Evolutionary conservation across 208 protist species (phyloP), one percentile per base, ranked within the genome.

Genomic region (Trypanosoma vivax): DNA sequence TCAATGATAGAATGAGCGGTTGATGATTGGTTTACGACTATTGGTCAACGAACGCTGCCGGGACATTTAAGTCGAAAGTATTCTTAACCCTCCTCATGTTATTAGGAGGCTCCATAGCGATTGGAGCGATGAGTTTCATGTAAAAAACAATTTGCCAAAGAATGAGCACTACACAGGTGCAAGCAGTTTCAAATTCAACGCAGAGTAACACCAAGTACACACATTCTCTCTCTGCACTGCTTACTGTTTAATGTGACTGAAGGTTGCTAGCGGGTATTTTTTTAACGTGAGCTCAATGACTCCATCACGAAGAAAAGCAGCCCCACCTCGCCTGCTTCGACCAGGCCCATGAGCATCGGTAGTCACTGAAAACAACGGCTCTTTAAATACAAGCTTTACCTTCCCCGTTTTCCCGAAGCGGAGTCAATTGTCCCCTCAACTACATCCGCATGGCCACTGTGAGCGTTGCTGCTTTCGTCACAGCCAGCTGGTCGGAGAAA

Each of bases 391-490:
- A 1, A 88, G 63, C 55, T 83, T 82, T 30, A 86, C 83, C 49
- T 88, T 91, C 4, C 83, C 83, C 0, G 70, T 87, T 49, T 91
- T 78, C n/a, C 83, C 83, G 65, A 91, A 91, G 74, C 60, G 19
- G 73, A 83, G 64, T 91, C 79, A 45, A 91, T 73, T 21, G 69
- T 21, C 18, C 83, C 83, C 18, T 50, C 58, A 18, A 42, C 45
- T 10, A 56, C 18, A 2, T 42, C 50, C 2, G 2, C n/a, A 5
- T 7, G 10, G n/a, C 52, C 42, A 19, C 48, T 50, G 2, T 28
- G 2, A 41, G 34, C 9, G 16, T 24, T 28, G 0, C 21, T 6
- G 5, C 35, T 16, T 27, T 45, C 58, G 13, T 45, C 47, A 2
- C 29, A 41, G 24, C 16, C 24, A 28, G 28, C 59, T 19, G 67